Evolutionary conservation across 768 basidiomycete genomes (phyloP), one percentile per base, ranked within the genome.

Genomic region (Gloeostereum incarnatum): DNA sequence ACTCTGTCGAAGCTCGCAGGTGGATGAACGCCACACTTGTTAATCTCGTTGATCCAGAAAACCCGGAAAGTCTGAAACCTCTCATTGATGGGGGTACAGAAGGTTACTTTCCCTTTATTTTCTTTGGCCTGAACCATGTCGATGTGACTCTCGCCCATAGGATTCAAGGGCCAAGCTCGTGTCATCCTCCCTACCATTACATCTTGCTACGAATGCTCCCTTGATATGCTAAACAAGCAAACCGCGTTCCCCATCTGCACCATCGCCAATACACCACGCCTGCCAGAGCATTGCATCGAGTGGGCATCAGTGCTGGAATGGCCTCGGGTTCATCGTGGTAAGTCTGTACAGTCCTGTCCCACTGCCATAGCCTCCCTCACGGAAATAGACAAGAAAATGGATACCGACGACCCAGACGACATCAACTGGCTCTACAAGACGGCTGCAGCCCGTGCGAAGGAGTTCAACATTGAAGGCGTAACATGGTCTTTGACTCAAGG

Each of bases 11-110:
- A 59, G 96, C 96, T 14, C 75, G 96, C 26, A 75, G 96, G 39
- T 99, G 96, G 96, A 98, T 99, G 60, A 98, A 96, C 52, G 92
- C 94, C 4, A 99, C 93, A 17, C 76, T 99, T 18, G 91, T 97
- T 22, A 86, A 91, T 51, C 69, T 98, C 50, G 91, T 96, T 1
- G 94, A 99, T 57, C 68, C 77, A n/a, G 90, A 92, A 38, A 81
- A 82, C 49, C 87, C 86, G 31, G 93, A 98, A 50, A 90, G 85
- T 49, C 49, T 98, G 53, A 98, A 97, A 51, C 96, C 96, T 14
- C 72, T 99, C 35, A 97, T 99, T 47, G 96, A 99, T 51, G 96
- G 96, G 20, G 96, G 96, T 25, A 99, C 96, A 2, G 96, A 99
- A 75, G 96, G 94, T 88, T 40, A 26, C n/a, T n/a, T 58, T 39